Percentiles rank a stretch among this genome's conserved stretches.
Evolutionary conservation across 1,284 basidiomycete species (phyloP).

Genomic region (Neolentinus lepideus): DNA sequence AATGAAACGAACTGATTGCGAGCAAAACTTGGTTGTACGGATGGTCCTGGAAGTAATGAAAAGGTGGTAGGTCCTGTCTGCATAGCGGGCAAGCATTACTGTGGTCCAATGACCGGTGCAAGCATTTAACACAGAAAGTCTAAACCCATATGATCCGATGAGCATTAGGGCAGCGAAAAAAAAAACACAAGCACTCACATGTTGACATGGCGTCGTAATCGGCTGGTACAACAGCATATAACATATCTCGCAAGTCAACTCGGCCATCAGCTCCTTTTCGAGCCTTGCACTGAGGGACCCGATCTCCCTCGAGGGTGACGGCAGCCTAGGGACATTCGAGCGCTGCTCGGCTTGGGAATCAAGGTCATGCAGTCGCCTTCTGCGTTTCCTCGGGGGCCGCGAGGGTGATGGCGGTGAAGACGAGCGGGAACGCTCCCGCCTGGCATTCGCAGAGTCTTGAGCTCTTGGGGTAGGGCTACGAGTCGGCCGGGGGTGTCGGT

Average conservation of each 20-base stretch:
- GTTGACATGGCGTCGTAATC: conserved; percentile 90
- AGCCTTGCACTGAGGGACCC: conserved; percentile 26
- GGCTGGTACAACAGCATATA: conserved; percentile 80
- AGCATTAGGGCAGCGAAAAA: background rate
- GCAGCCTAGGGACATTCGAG: conserved; percentile 17
- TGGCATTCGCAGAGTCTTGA: background rate
- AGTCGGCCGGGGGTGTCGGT: conserved; percentile 1
- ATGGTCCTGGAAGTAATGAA: conserved; percentile 78
- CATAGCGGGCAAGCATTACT: conserved; percentile 80
- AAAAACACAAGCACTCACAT: conserved; percentile 44
- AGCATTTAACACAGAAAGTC: conserved; percentile 89
- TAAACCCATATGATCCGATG: conserved; percentile 21
- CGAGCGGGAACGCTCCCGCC: background rate
- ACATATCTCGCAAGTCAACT: conserved; percentile 89
- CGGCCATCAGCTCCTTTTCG: conserved; percentile 64
- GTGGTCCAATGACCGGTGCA: conserved; percentile 87
- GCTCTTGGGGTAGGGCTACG: background rate
- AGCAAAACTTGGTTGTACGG: conserved; percentile 62
- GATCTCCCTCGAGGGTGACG: conserved; percentile 19
- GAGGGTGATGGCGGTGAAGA: background rate
- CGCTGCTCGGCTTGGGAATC: conserved; percentile 8
- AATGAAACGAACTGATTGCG: conserved; percentile 54
- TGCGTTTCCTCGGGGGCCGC: conserved; percentile 15
- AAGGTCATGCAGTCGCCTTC: conserved; percentile 11
- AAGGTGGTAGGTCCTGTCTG: conserved; percentile 67